Conservation (phyloP, 371 early-diverging fungal species). For the Sporodiniella umbellata region DNA sequence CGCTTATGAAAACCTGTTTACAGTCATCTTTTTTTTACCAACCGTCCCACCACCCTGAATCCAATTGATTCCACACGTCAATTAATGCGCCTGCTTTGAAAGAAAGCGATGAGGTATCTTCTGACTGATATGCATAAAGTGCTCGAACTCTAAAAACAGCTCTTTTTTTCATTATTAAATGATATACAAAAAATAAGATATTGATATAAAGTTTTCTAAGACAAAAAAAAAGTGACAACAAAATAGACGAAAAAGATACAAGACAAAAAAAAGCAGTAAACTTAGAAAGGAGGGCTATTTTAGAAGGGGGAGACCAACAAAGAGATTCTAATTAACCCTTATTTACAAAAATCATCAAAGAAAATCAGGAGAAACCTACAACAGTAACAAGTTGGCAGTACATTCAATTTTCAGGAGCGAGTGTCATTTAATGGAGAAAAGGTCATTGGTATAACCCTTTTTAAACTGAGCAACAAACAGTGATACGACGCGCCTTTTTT, state of each 20-base stretch:
- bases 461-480: too few species aligned
- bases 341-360: too few species aligned
- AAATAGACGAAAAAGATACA: neutral
- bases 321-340: neutral
- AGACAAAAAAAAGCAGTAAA: neutral
- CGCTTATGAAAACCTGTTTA: neutral
- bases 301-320: neutral
- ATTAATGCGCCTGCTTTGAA: constrained; percentile 79
- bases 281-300: neutral
- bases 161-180: neutral
- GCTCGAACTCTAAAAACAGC: constrained; percentile 69
- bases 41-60: constrained; percentile 94
- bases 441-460: too few species aligned
- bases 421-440: too few species aligned
- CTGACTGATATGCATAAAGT: constrained; percentile 75
- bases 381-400: too few species aligned
- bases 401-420: too few species aligned
- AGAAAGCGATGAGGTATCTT: constrained; percentile 68
- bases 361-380: too few species aligned
- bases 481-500: neutral
- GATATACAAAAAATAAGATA: neutral
- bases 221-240: neutral
- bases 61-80: constrained; percentile 76
- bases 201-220: neutral
- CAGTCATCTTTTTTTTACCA: constrained; percentile 30